Evolutionary conservation across 2,329 filamentous ascomycete species (phyloP), one percentile per base, ranked within the genome.

Genomic region (Elsinoe fawcettii): DNA sequence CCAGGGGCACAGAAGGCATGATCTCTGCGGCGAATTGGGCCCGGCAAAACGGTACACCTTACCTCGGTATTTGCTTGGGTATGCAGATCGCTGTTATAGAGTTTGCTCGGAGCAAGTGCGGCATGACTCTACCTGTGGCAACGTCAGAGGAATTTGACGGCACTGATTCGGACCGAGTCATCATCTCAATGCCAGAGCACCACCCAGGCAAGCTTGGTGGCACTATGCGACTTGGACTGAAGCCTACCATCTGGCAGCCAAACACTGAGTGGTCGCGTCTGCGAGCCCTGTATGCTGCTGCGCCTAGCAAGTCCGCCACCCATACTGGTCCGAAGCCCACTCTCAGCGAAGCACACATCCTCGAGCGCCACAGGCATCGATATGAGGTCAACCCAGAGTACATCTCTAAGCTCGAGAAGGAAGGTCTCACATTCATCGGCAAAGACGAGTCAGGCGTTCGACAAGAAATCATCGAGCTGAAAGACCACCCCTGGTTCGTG

Each of bases 31-130:
- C 87, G n/a, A 86, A 85, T 62, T 96, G 88, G 85, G 91, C 92
- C 1, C 85, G 93, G 57, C 86, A 87, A 63, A 85, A 90, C 65
- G 85, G 86, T 61, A 82, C 82, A 2, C 90, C 90, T 1, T 96
- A 87, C 73, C 79, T 97, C 0, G 93, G 93, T 59, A 87, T 97
- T 61, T 96, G 92, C 69, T 77, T 96, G 20, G 90, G 90, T 58
- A 90, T 96, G 85, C 93, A 97, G 71, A 81, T 96, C 47, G 90
- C 92, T 18, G 90, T 96, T 47, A 87, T 96, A 63, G 91, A 97
- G 71, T 89, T 84, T 64, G 90, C 90, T 1, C 84, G 90, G 41
- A 84, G 89, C 63, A 76, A 92, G 1, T 87, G 84, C 72, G 81
- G 81, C 25, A 78, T 90, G 61, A 65, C 64, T 9, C 65, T 74